Evolutionary conservation across 495 filamentous ascomycete genomes (phyloP).

Genomic region (Podospora anserina): DNA sequence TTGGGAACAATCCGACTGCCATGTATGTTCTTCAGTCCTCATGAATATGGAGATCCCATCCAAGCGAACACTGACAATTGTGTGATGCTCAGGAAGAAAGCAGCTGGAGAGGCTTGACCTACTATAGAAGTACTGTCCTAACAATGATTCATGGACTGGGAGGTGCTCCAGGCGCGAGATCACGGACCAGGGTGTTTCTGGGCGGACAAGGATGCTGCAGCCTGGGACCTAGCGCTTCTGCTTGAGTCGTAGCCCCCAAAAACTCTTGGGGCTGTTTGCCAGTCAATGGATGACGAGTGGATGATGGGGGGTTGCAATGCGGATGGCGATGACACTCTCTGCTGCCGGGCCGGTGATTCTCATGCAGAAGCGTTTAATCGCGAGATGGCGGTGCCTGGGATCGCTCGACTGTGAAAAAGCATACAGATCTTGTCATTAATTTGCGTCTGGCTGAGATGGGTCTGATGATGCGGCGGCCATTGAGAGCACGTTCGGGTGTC

Average conservation of each 20-base stretch:
- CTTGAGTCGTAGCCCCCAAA: background rate
- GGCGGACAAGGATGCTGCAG: slow-evolving; percentile 12
- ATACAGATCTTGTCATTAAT: slow-evolving; percentile 5
- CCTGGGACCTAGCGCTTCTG: slow-evolving; percentile 12
- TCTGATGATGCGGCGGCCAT: background rate
- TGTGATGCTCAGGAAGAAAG: too few relatives aligned
- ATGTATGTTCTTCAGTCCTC: too few relatives aligned
- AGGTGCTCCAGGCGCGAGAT: background rate
- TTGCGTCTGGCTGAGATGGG: slow-evolving; percentile 6
- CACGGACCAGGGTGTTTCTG: background rate
- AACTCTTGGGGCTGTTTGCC: background rate
- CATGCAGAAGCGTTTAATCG: background rate
- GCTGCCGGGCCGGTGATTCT: background rate
- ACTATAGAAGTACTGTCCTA: background rate
- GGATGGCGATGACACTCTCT: background rate
- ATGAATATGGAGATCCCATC: too few relatives aligned
- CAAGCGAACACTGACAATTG: too few relatives aligned
- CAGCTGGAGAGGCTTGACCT: background rate
- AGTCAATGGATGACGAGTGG: background rate
- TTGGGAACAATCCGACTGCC: too few relatives aligned
- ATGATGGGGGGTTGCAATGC: slow-evolving; percentile 6
- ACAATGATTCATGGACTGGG: background rate
- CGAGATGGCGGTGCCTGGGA: background rate
- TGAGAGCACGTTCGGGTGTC: background rate
- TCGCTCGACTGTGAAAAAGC: background rate